These are phyloP conservation scores for Astrothelium subdiscretum DNA, from an alignment of 495 filamentous ascomycete genomes.

Conservation along the genomic window DNA sequence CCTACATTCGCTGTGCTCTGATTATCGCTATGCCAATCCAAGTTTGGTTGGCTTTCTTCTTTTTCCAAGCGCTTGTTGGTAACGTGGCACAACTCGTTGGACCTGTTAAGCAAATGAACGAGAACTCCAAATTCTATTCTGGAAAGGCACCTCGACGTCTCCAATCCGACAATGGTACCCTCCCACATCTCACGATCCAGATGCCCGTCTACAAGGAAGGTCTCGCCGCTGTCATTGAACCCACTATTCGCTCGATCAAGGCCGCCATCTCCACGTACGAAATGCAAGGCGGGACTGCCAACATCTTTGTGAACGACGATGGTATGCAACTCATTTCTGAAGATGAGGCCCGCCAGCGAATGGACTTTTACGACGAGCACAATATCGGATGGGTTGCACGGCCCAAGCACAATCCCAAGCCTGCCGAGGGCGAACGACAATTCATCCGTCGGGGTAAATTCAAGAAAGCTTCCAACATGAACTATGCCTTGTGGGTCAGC, in stretches of 20 bases:
- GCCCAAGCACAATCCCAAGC: constrained; percentile 44
- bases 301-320: constrained; percentile 40
- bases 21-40: constrained; percentile 36
- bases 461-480: constrained; percentile 69
- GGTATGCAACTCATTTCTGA: constrained; percentile 35
- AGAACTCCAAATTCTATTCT: constrained; percentile 52
- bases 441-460: constrained; percentile 56
- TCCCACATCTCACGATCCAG: constrained; percentile 65
- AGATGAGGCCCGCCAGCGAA: constrained; percentile 43
- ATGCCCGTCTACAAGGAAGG: constrained; percentile 70
- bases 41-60: constrained; percentile 51
- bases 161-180: constrained; percentile 26
- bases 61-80: constrained; percentile 46
- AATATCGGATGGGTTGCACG: constrained; percentile 31
- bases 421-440: constrained; percentile 19
- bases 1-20: constrained; percentile 38
- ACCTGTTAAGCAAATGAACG: constrained; percentile 42
- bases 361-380: constrained; percentile 42
- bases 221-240: constrained; percentile 47
- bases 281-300: constrained; percentile 41
- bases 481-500: constrained; percentile 49
- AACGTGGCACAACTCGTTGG: constrained; percentile 48
- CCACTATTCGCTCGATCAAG: constrained; percentile 50
- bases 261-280: constrained; percentile 58
- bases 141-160: constrained; percentile 35